phyloP scores from a whole-genome alignment of 129 eudicot species.

The Helianthus tuberosus region DNA sequence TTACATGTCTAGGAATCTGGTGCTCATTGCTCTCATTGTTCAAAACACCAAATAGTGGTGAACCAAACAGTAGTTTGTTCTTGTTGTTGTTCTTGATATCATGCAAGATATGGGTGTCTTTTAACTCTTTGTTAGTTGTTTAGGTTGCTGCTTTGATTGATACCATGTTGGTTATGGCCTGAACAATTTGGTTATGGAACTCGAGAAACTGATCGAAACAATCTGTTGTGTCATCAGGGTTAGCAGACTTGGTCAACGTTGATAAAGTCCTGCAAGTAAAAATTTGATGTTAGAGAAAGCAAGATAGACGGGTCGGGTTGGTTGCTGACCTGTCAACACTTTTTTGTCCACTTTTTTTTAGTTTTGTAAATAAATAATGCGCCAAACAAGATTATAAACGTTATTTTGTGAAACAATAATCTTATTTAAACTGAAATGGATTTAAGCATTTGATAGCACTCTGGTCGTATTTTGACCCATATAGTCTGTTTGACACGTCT shows the following conservation, averaged over 20 bases:
- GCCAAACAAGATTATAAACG: neutral
- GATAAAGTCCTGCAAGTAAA: constrained; percentile 58
- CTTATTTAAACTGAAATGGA: too few species aligned
- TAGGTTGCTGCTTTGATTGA: constrained; percentile 81
- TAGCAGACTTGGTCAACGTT: constrained; percentile 70
- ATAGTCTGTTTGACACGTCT: too few species aligned
- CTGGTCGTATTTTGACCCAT: too few species aligned
- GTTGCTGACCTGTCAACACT: neutral
- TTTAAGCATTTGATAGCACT: too few species aligned
- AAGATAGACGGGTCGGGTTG: neutral
- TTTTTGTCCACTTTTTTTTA: neutral
- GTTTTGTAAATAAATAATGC: neutral
- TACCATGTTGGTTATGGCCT: constrained; percentile 75
- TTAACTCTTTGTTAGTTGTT: constrained; percentile 35
- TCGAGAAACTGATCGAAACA: constrained; percentile 83
- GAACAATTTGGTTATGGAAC: constrained; percentile 73
- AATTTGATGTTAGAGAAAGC: constrained; percentile 16
- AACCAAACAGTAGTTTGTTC: too few species aligned
- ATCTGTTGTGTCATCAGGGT: constrained; percentile 58
- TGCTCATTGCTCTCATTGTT: too few species aligned
- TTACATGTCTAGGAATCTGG: too few species aligned
- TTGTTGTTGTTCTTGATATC: too few species aligned
- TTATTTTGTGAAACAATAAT: too few species aligned
- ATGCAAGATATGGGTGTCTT: too few species aligned
- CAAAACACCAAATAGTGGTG: too few species aligned